Base-by-base conservation (phyloP, 345 rosid genomes). In the Sisymbrium altissimum region DNA sequence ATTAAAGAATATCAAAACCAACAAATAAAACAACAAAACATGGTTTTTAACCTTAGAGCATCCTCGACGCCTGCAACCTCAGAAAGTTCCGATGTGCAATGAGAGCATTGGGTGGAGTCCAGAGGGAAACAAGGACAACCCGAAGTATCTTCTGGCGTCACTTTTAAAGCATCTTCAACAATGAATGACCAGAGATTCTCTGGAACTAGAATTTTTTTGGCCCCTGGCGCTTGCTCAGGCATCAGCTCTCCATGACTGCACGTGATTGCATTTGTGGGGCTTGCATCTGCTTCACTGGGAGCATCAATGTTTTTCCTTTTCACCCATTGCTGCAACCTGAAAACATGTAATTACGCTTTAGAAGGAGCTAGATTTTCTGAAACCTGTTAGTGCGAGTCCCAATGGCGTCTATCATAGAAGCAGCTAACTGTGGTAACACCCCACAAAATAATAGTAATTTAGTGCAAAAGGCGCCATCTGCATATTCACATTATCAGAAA, bases 281-380 rank as follows among this genome's bases (percentile, higher is more conserved):
- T 96, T 7, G 85, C 86, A 84, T 95, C 99, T 59, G 89, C 93
- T 84, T 92, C 99, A 79, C 80, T 81, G 39, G 99, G 97, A 61
- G 97, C 88, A 80, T 95, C 97, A 63, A 85, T 74, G 81, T 86
- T 88, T 86, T 90, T 95, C 76, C 99, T 87, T 82, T 87, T 92
- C 39, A 85, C 75, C 99, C 99, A 95, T 66, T 92, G 97, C 56
- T 95, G 97, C 80, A 95, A 84, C 99, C 99, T 95, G 79, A 65
- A 84, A 61, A 74, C 19, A 45, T 58, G 44, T 17, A 32, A 19
- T 59, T 33, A 58, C 18, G 0, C 36, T 58, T 77, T 71, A 66
- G 79, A 68, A 39, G 68, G 75, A 64, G 66, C 66, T 44, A 44
- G 54, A 69, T 53, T 27, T 52, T 61, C 3, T 15, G 8, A 38